Evolutionary conservation across 2,329 filamentous ascomycete genomes (phyloP), one percentile per base, ranked within the genome.

Genomic region (Microthyrium microscopicum): DNA sequence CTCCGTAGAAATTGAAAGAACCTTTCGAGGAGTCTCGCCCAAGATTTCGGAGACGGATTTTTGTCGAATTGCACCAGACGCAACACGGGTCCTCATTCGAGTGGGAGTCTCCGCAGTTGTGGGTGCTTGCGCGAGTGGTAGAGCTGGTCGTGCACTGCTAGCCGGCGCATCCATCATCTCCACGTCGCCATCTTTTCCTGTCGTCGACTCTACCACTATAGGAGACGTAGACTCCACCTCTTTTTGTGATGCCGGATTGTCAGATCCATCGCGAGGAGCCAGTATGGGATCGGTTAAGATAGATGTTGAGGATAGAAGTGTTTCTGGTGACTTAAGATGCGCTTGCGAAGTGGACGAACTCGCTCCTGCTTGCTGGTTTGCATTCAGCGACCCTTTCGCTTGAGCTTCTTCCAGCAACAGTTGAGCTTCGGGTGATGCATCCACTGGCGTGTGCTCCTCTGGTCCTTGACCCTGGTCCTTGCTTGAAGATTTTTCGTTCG

Each of bases 11-110:
- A 9, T 16, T 8, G 16, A 12, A 18, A 11, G 17, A 11, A 26
- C 13, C 13, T 16, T 17, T 24, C 26, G 17, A n/a, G 34, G 34
- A 13, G 34, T 20, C 13, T 38, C 72, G 33, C 70, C 73, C 5
- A 81, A 59, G 26, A 81, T 78, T 49, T 82, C 77, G 13, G 71
- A 76, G 4, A 80, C 73, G 4, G 76, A 79, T 46, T 80, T 82
- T 33, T 77, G 71, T 39, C 70, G 64, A 43, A 81, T 71, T 3
- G 73, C 70, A 26, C 75, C 77, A 7, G 77, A 79, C 3, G 73
- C 72, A 16, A 79, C 72, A 43, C 76, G 58, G 1, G 75, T 81
- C 8, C 73, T 76, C 57, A 77, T 77, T 20, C 73, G 64, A 43
- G 12, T 41, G 26, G 34, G 30, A 8, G 17, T 19, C 8, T 6